Base-by-base conservation (phyloP, 1,284 basidiomycete genomes). In the Fomitiporia mediterranea region DNA sequence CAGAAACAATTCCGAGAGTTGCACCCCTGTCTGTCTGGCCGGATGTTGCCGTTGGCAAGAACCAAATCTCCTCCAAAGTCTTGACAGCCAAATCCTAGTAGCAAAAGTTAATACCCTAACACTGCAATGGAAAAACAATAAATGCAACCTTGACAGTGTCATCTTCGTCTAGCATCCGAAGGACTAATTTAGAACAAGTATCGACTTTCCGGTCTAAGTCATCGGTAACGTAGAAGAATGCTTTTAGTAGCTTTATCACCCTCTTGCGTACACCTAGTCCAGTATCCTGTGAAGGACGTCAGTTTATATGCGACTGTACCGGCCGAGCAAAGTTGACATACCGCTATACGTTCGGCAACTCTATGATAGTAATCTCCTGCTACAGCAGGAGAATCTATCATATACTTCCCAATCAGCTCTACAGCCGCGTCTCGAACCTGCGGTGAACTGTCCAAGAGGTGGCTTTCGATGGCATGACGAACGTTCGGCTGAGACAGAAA, bases 391-490 rank as follows among this genome's bases (percentile, higher is more conserved):
- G 88, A 86, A 57, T 92, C 86, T 25, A 95, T 82, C 71, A 98
- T 86, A 66, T 98, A 97, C 71, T 93, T 96, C 27, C 96, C 94
- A 57, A 99, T 90, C 48, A 99, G 75, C 60, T 97, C 94, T 6
- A 99, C 90, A 4, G 96, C 94, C 4, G 93, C 91, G 69, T 99
- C 97, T 34, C 96, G 87, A 17, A 99, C 97, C 25, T 89, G 88
- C 0, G 95, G 86, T 0, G 95, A 98, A 56, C 81, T 86, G 65
- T 99, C 96, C 2, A 89, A 74, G 17, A 99, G 78, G 65, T 96
- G 90, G 21, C 83, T 84, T 70, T 97, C 93, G 61, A 99, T 93
- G 0, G 90, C 85, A 40, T 79, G 76, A 21, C 87, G 83, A 37
- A 94, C 91, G 62, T 83, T 86, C 2, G 79, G 65, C 89, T 92